Percentiles rank a stretch among this genome's conserved stretches.
These are phyloP conservation scores for Yarrowia bubula DNA, from an alignment of 805 yeast genomes.

Conservation along the genomic window DNA sequence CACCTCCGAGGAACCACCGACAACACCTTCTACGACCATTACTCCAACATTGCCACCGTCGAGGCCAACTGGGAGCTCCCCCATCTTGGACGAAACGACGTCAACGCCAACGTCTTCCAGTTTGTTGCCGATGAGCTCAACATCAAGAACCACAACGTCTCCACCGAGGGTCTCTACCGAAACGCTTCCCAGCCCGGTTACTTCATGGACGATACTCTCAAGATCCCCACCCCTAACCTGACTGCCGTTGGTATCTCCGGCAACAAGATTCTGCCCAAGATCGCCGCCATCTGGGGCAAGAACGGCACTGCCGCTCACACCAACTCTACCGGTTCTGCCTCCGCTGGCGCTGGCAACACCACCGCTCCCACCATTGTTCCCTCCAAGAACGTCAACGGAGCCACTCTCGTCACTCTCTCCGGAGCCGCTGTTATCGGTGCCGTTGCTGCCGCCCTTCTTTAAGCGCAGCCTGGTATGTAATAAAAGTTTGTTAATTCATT, in stretches of 20 bases:
- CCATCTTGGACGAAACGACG: constrained; percentile 52
- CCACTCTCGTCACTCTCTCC: constrained; percentile 13
- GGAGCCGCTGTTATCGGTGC: not conserved
- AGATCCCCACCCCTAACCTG: constrained; percentile 12
- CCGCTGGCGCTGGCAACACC: constrained; percentile 3
- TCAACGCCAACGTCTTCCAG: constrained; percentile 50
- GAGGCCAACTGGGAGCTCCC: constrained; percentile 53
- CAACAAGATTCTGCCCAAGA: constrained; percentile 22
- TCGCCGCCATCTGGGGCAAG: constrained; percentile 5
- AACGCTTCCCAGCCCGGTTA: constrained; percentile 21
- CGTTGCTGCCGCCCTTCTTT: constrained; percentile 5
- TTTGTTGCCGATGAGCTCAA: constrained; percentile 43
- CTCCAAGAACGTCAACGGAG: not conserved
- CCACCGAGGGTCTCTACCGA: constrained; percentile 21
- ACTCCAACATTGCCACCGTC: constrained; percentile 49
- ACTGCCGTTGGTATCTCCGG: constrained; percentile 17
- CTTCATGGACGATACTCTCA: constrained; percentile 4
- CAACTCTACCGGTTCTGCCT: not conserved
- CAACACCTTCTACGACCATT: constrained; percentile 51
- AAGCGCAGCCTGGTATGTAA: not conserved
- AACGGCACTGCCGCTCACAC: not conserved
- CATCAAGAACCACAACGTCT: constrained; percentile 24
- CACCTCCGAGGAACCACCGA: constrained; percentile 47
- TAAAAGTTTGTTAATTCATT: not conserved
- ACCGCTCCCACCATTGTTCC: not conserved